These are phyloP conservation scores for Lasiosphaeria miniovina DNA, from an alignment of 495 filamentous ascomycete genomes.

Conservation along the genomic window DNA sequence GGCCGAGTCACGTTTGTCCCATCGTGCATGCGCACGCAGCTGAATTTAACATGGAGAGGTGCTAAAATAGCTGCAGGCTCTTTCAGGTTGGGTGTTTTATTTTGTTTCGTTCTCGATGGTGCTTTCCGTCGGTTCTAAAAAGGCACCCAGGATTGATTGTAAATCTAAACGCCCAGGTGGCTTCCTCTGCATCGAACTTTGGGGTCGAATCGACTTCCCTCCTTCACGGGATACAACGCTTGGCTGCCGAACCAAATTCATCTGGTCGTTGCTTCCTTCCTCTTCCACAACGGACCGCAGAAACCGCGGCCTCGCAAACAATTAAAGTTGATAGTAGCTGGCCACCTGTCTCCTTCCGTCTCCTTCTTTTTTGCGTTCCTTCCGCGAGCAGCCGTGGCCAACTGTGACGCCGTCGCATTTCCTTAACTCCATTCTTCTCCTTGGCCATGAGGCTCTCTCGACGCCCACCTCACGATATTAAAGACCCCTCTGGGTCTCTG, in stretches of 20 bases:
- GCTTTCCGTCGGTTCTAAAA: conserved; percentile 13
- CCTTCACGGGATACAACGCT: neutral
- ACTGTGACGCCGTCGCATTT: conserved; percentile 4
- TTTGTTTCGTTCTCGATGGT: neutral
- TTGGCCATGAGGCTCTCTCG: neutral
- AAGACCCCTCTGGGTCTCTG: neutral
- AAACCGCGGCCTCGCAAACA: neutral
- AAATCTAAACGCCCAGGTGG: conserved; percentile 1
- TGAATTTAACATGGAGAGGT: too few species aligned
- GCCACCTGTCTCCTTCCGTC: neutral
- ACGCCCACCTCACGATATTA: neutral
- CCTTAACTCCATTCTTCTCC: neutral
- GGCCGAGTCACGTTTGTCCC: neutral
- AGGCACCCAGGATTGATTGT: neutral
- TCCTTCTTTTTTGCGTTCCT: neutral
- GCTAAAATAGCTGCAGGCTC: too few species aligned
- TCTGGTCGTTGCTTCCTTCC: neutral
- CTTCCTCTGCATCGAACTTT: neutral
- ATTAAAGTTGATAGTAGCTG: neutral
- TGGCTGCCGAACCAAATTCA: neutral
- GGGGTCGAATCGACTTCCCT: too few species aligned
- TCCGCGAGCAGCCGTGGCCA: conserved; percentile 2
- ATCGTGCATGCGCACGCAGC: neutral
- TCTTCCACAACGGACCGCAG: neutral
- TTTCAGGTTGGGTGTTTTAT: neutral